Conservation (phyloP, 1,284 basidiomycete genomes). For the Malassezia equina region DNA sequence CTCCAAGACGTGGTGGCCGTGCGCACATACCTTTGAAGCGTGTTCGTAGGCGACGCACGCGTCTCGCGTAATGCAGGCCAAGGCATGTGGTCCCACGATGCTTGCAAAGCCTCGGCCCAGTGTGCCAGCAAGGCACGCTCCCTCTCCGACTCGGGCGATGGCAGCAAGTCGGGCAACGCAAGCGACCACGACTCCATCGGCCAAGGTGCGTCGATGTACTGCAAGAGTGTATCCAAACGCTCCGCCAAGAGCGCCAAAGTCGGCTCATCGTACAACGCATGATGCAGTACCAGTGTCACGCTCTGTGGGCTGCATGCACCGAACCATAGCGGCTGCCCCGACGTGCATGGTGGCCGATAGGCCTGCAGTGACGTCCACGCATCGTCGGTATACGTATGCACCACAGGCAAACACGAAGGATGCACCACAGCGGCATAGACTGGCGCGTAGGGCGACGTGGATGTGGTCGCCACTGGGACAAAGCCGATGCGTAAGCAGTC, state of each 20-base stretch:
- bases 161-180: constrained; percentile 28
- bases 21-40: background rate
- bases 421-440: constrained; percentile 1
- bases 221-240: constrained; percentile 22
- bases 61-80: constrained; percentile 22
- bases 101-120: constrained; percentile 24
- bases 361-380: background rate
- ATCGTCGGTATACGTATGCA: background rate
- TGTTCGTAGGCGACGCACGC: background rate
- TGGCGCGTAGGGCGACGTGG: constrained; percentile 7
- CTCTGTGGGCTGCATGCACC: background rate
- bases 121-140: constrained; percentile 6
- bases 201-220: background rate
- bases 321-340: constrained; percentile 10
- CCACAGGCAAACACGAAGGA: background rate
- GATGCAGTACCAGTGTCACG: constrained; percentile 21
- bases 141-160: constrained; percentile 18
- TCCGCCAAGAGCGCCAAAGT: constrained; percentile 29
- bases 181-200: constrained; percentile 15
- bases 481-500: constrained; percentile 38
- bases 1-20: constrained; percentile 14
- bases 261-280: constrained; percentile 35
- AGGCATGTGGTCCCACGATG: constrained; percentile 5
- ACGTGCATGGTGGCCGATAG: background rate
- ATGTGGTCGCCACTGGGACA: constrained; percentile 14